Evolutionary conservation across 2,329 filamentous ascomycete species (phyloP), one percentile per base, ranked within the genome.

Genomic region (Hypoxylon sp.): DNA sequence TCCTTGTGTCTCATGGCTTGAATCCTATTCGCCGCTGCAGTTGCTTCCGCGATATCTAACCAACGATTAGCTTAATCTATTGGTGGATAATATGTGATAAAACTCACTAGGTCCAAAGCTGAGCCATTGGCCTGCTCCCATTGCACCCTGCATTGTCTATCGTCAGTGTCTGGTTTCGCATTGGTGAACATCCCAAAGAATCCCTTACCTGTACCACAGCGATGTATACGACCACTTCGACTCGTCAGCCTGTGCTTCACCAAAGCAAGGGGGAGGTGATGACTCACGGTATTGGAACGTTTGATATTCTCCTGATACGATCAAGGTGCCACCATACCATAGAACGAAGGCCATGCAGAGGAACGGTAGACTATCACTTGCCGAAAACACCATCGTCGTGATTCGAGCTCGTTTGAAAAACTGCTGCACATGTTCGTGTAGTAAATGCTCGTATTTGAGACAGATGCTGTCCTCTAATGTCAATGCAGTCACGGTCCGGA

Each of bases 401-500:
- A 80, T 81, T 37, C 80, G 78, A 1, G 87, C 83, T 63, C 82
- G 84, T 17, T 72, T 76, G 55, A 83, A 86, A 0, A 87, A 86
- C 2, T 75, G 71, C 1, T 65, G 70, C 8, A 89, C 81, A 61
- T 91, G 87, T 2, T 74, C 68, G 2, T 73, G 67, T 5, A 91
- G 75, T 4, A 90, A 73, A 0, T 60, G 66, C 21, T 81, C 73
- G 61, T 91, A 91, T 34, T 84, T 78, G 2, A 75, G 63, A 30
- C 80, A 77, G 46, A 91, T 89, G 11, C 75, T 73, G 44, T 84
- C 76, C 65, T 91, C 88, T 63, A 91, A 79, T 0, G 85, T 88
- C 8, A 91, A 72, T 1, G 86, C 79, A 0, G 84, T 76, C 1
- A 91, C 88, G 0, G 88, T 91, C 5, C 88, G 78, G 64, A 90